Percentiles rank a stretch among this genome's conserved stretches.
These are phyloP conservation scores for Clitopilus hobsonii DNA, from an alignment of 768 basidiomycete genomes.

Conservation along the genomic window DNA sequence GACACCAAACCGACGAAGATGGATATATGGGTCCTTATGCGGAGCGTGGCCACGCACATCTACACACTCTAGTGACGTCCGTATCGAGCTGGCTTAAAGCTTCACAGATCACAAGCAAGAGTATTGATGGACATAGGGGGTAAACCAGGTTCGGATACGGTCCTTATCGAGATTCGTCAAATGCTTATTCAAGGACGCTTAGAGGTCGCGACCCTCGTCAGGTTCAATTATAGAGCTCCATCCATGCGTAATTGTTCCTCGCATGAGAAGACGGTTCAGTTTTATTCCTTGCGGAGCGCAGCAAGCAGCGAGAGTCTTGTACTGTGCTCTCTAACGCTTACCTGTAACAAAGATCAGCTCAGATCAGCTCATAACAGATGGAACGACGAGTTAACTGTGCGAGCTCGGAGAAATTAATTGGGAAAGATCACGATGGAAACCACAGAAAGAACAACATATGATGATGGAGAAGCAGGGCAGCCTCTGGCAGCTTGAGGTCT, in stretches of 20 bases:
- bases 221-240: too few relatives aligned
- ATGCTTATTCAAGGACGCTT: neutral
- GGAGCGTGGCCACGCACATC: neutral
- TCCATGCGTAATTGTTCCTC: too few relatives aligned
- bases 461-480: neutral
- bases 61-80: neutral
- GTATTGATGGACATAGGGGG: neutral
- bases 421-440: neutral
- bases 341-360: neutral
- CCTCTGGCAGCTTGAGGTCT: too few relatives aligned
- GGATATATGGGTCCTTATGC: neutral
- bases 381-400: neutral
- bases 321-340: too few relatives aligned
- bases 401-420: neutral
- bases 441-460: neutral
- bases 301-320: too few relatives aligned
- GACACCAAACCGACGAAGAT: neutral
- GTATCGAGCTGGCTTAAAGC: neutral
- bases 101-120: neutral
- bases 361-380: neutral
- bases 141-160: neutral
- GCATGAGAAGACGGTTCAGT: too few relatives aligned
- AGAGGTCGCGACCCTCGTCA: neutral
- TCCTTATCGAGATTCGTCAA: neutral
- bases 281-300: too few relatives aligned